phyloP scores from a whole-genome alignment of 257 asterid species.

The Penstemon barbatus region DNA sequence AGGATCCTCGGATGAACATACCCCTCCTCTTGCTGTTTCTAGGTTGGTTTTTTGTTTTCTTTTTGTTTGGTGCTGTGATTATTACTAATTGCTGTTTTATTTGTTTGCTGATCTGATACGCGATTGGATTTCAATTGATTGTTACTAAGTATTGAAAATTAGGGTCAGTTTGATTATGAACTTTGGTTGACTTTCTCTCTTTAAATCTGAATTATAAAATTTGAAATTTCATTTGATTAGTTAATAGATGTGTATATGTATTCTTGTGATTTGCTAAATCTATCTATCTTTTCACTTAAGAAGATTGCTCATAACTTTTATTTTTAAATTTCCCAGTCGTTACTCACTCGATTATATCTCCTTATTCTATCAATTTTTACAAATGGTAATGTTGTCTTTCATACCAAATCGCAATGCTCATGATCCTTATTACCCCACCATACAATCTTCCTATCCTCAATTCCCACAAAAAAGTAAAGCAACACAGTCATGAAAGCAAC shows the following conservation, averaged over 20 bases:
- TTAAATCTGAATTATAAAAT: neutral
- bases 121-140: conserved; percentile 21
- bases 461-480: conserved; percentile 40
- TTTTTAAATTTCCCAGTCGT: too few relatives aligned
- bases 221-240: conserved; percentile 12
- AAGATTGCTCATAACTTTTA: conserved; percentile 11
- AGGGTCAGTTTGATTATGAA: too few relatives aligned
- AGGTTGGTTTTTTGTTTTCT: conserved; percentile 42
- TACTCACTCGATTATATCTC: too few relatives aligned
- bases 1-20: conserved; percentile 74
- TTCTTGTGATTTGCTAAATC: too few relatives aligned
- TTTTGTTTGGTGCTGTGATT: conserved; percentile 17
- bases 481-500: conserved; percentile 72
- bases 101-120: conserved; percentile 23
- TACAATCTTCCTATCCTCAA: conserved; percentile 18
- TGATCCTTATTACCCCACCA: conserved; percentile 61
- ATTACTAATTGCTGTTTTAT: conserved; percentile 4
- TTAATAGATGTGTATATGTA: neutral
- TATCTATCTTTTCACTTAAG: conserved; percentile 2
- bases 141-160: too few relatives aligned
- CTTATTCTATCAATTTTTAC: too few relatives aligned
- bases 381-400: too few relatives aligned
- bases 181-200: conserved; percentile 14
- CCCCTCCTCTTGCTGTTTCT: conserved; percentile 40
- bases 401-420: conserved; percentile 62